These are phyloP conservation scores for Chaetothyriales sp. DNA, from an alignment of 2,329 filamentous ascomycete species.

Conservation along the genomic window DNA sequence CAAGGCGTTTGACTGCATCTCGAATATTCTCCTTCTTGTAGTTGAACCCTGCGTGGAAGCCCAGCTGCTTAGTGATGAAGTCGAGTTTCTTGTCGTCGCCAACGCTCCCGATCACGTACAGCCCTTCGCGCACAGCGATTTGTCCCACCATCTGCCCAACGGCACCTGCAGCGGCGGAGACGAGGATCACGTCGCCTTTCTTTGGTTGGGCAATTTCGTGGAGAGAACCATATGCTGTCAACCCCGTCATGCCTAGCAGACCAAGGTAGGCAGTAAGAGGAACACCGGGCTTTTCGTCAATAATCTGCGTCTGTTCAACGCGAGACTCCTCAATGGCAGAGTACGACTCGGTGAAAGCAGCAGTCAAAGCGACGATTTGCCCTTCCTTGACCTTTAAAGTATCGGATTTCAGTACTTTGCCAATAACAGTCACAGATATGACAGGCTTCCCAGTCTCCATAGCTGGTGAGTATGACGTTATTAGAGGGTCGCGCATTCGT, in stretches of 20 bases:
- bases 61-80: slow-evolving; percentile 49
- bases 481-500: slow-evolving; percentile 46
- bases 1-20: slow-evolving; percentile 50
- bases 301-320: slow-evolving; percentile 18
- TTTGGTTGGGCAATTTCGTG: slow-evolving; percentile 55
- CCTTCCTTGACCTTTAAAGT: slow-evolving; percentile 45
- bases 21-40: slow-evolving; percentile 59
- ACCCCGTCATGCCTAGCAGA: slow-evolving; percentile 55
- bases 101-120: slow-evolving; percentile 55
- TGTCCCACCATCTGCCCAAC: slow-evolving; percentile 65
- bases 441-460: slow-evolving; percentile 49
- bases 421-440: slow-evolving; percentile 41
- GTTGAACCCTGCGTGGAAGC: slow-evolving; percentile 57
- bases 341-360: slow-evolving; percentile 48
- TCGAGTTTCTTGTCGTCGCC: slow-evolving; percentile 60
- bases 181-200: slow-evolving; percentile 59
- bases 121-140: slow-evolving; percentile 57
- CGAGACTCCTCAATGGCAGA: slow-evolving; percentile 35
- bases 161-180: slow-evolving; percentile 58
- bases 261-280: slow-evolving; percentile 53
- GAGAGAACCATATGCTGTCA: slow-evolving; percentile 54
- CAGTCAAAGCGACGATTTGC: slow-evolving; percentile 32
- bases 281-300: slow-evolving; percentile 40
- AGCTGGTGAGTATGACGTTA: slow-evolving; percentile 50
- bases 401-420: slow-evolving; percentile 53